Conservation (phyloP, 73 alveolate genomes). For the Paramecium pentaurelia region DNA sequence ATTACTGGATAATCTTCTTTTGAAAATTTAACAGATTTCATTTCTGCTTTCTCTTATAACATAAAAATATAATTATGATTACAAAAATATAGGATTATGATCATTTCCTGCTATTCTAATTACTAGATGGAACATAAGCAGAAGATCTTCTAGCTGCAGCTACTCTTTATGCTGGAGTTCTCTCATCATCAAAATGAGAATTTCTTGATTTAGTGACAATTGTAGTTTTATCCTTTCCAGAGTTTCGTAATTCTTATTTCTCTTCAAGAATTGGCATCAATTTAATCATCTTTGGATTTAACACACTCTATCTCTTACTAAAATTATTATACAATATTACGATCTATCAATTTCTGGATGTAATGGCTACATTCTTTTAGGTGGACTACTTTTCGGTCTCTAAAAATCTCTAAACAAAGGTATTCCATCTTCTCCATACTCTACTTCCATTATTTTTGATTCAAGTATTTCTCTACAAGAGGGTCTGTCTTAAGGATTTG, state of each 20-base stretch:
- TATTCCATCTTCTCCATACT: conserved; percentile 41
- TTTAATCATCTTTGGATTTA: conserved; percentile 15
- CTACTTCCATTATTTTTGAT: neutral
- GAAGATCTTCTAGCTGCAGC: conserved; percentile 33
- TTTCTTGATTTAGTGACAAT: neutral
- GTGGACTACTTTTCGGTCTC: conserved; percentile 52
- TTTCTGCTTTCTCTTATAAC: neutral
- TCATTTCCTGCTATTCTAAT: neutral
- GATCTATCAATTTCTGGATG: neutral
- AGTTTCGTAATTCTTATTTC: neutral
- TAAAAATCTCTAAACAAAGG: conserved; percentile 41
- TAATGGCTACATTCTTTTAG: neutral
- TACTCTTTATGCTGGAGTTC: conserved; percentile 22
- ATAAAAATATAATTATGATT: neutral
- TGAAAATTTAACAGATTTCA: neutral
- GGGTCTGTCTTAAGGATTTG: neutral
- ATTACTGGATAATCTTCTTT: neutral
- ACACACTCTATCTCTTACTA: neutral
- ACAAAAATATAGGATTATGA: neutral
- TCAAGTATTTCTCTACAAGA: conserved; percentile 13
- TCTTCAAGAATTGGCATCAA: conserved; percentile 45
- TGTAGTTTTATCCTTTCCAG: neutral
- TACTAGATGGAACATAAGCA: conserved; percentile 9
- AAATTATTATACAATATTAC: neutral
- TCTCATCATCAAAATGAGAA: neutral